Conservation (phyloP, 177 flowering plant genomes). For the Tripterygium wilfordii region DNA sequence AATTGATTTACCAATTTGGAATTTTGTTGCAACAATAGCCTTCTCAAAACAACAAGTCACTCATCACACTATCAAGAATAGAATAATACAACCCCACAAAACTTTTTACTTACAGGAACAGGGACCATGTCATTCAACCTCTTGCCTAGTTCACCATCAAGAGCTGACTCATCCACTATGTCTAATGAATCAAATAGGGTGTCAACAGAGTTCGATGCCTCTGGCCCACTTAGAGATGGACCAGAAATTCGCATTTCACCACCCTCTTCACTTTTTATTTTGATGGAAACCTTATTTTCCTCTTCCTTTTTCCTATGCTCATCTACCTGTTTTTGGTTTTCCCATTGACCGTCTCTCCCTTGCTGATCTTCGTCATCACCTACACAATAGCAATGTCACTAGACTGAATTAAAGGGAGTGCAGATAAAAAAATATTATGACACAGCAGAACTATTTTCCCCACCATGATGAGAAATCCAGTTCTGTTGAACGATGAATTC, state of each 20-base stretch:
- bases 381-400: constrained; percentile 6
- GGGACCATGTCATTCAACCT: constrained; percentile 42
- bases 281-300: neutral
- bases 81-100: constrained; percentile 11
- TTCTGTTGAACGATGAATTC: constrained; percentile 23
- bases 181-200: constrained; percentile 10
- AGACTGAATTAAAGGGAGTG: neutral
- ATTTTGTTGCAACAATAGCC: too few species aligned
- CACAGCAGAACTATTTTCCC: constrained; percentile 12
- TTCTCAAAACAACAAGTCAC: too few species aligned
- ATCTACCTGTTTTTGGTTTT: neutral
- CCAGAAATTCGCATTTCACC: too few species aligned
- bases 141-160: constrained; percentile 41
- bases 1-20: too few species aligned
- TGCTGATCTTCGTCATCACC: constrained; percentile 5
- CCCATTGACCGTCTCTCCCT: neutral
- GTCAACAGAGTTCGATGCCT: constrained; percentile 1
- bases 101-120: constrained; percentile 33
- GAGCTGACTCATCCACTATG: constrained; percentile 21
- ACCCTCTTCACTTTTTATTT: constrained; percentile 1
- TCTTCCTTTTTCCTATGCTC: constrained; percentile 1
- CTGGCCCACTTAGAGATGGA: constrained; percentile 7
- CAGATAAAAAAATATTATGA: neutral
- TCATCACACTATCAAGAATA: constrained; percentile 26
- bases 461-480: constrained; percentile 22